Evolutionary conservation across 352 stramenopile genomes (phyloP).

Genomic region (Phytophthora pluvialis): DNA sequence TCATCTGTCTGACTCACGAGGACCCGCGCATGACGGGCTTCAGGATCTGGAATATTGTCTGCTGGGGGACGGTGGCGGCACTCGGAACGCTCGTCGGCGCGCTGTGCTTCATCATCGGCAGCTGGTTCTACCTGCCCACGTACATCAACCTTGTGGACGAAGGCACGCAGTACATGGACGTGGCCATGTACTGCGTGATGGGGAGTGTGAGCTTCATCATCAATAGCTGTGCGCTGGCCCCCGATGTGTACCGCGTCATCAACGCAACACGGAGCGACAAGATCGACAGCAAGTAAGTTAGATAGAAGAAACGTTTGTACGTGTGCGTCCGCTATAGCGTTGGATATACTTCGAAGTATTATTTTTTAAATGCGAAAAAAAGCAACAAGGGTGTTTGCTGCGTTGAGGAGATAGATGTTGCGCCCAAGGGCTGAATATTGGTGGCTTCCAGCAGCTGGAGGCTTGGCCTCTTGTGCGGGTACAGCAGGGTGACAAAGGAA

Average conservation of each 20-base stretch:
- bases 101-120: slow-evolving; percentile 78
- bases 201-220: slow-evolving; percentile 84
- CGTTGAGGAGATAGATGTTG: too few relatives aligned
- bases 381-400: too few relatives aligned
- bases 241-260: slow-evolving; percentile 48
- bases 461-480: too few relatives aligned
- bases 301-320: too few relatives aligned
- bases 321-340: too few relatives aligned
- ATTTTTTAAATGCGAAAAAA: too few relatives aligned
- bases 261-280: slow-evolving; percentile 18
- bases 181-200: slow-evolving; percentile 73
- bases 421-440: too few relatives aligned
- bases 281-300: slow-evolving; percentile 28
- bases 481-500: too few relatives aligned
- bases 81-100: slow-evolving; percentile 69
- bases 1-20: slow-evolving; percentile 67
- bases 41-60: slow-evolving; percentile 58
- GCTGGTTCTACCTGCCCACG: slow-evolving; percentile 81
- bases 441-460: too few relatives aligned
- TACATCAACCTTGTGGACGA: slow-evolving; percentile 72
- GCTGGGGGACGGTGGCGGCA: slow-evolving; percentile 56
- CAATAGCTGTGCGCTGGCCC: slow-evolving; percentile 62
- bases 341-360: too few relatives aligned
- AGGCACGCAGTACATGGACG: slow-evolving; percentile 74
- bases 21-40: slow-evolving; percentile 53